Base-by-base conservation (phyloP, 2,329 filamentous ascomycete species). In the Lojkania enalia region DNA sequence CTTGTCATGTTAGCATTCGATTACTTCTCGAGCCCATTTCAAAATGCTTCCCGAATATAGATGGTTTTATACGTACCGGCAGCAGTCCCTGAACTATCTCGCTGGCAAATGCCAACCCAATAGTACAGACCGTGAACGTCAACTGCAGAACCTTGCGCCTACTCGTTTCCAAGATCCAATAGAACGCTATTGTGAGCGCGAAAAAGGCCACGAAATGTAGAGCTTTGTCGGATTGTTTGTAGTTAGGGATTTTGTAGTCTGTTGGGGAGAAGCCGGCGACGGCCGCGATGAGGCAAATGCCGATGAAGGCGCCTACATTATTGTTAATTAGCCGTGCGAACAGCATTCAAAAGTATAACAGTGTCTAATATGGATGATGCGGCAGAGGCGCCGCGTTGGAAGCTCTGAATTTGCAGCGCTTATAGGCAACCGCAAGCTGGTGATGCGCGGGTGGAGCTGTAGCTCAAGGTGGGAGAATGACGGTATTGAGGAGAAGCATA, bases 151-250 rank as follows among this genome's bases (percentile, higher is more conserved):
- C 86, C 57, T 92, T 88, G 39, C 92, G 85, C 51, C 94, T 88
- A 52, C 85, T 87, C 40, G 90, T 95, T 69, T 99, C 94, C 60
- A 96, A 74, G 66, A 96, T 88, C 90, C 94, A 99, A 82, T 99
- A 99, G 79, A 97, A 97, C 57, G 81, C 66, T 32, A 88, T 72
- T 13, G 92, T 96, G 41, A 99, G 80, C 55, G 89, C 67, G 78
- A 97, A 96, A 77, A 99, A 97, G 60, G 88, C 91, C 46, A 90
- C 51, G 59, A 88, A 79, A 72, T 97, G 94, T 20, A 97, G 80
- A 62, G 87, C 76, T 72, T 99, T 97, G 79, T 96, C 91, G 76
- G 71, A 75, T 48, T 77, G 74, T 48, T 95, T 90, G 67, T 92
- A 80, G 61, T 76, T 72, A 14, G 81, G 76, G 16, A 77, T 66